These are phyloP conservation scores for Wallacemonas sp. DNA, from an alignment of 208 protist species.

Conservation along the genomic window DNA sequence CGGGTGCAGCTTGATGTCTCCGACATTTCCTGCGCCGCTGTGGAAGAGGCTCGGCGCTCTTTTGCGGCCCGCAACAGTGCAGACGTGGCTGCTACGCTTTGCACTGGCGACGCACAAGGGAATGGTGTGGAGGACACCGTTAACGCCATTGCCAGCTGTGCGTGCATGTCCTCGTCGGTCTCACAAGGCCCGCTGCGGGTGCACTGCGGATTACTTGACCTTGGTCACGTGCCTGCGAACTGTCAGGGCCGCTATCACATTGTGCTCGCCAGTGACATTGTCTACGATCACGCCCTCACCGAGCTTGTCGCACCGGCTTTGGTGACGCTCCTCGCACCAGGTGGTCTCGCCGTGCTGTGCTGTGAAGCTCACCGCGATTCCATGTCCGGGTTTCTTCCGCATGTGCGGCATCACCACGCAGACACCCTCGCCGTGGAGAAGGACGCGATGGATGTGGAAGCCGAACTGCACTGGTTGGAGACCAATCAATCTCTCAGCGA, in stretches of 20 bases:
- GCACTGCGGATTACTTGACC: conserved; percentile 28
- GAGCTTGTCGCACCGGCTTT: conserved; percentile 38
- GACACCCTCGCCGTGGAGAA: conserved; percentile 28
- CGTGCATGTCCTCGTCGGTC: too few species aligned
- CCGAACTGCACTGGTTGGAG: conserved; percentile 23
- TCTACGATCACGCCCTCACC: conserved; percentile 57
- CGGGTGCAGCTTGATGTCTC: conserved; percentile 44
- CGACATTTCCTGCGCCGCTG: conserved; percentile 39
- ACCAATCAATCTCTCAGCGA: conserved; percentile 27
- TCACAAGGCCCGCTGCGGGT: too few species aligned
- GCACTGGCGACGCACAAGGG: background rate
- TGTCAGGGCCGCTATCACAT: conserved; percentile 35
- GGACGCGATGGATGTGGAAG: conserved; percentile 28
- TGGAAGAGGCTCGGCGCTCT: conserved; percentile 30
- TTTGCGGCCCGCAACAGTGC: conserved; percentile 31
- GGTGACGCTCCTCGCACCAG: conserved; percentile 32
- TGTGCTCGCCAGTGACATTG: conserved; percentile 56
- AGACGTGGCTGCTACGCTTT: background rate
- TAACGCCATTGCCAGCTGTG: too few species aligned
- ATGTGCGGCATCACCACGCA: conserved; percentile 17
- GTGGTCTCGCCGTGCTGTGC: conserved; percentile 51
- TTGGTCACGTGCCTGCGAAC: conserved; percentile 24
- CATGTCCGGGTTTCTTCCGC: conserved; percentile 36
- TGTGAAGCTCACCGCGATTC: conserved; percentile 66
- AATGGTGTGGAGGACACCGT: background rate